These are phyloP conservation scores for Prunus mira DNA, from an alignment of 306 rosid genomes.

Conservation along the genomic window DNA sequence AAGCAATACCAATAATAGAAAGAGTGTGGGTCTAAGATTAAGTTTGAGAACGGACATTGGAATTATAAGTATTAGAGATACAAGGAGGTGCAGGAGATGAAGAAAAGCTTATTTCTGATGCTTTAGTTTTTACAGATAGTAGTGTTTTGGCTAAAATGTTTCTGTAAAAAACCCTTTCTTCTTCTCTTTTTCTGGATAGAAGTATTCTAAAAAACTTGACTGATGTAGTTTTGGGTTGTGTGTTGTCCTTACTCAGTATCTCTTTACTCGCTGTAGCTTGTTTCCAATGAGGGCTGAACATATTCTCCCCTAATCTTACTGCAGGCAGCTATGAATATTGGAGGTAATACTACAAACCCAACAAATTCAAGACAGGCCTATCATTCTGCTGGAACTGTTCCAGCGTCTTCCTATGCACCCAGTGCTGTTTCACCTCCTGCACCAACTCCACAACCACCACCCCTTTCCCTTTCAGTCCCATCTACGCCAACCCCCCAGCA, in stretches of 20 bases:
- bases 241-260: not conserved
- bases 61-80: not conserved
- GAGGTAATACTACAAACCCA: constrained; percentile 26
- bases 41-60: not conserved
- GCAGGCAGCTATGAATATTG: constrained; percentile 63
- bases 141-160: not conserved
- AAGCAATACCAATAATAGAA: not conserved
- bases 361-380: constrained; percentile 38
- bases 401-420: constrained; percentile 44
- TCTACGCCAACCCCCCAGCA: constrained; percentile 39
- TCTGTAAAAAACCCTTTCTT: not conserved
- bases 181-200: not conserved
- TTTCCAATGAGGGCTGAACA: constrained; percentile 2
- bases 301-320: constrained; percentile 25
- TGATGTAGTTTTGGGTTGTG: not conserved
- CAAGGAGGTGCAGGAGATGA: not conserved
- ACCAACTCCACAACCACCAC: constrained; percentile 46
- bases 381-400: constrained; percentile 38
- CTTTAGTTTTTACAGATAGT: not conserved
- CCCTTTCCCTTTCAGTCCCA: constrained; percentile 49
- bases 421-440: constrained; percentile 44
- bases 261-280: not conserved
- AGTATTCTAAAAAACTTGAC: not conserved
- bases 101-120: not conserved
- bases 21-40: not conserved